phyloP scores from a whole-genome alignment of 352 stramenopile genomes.

The Globisporangium solare region DNA sequence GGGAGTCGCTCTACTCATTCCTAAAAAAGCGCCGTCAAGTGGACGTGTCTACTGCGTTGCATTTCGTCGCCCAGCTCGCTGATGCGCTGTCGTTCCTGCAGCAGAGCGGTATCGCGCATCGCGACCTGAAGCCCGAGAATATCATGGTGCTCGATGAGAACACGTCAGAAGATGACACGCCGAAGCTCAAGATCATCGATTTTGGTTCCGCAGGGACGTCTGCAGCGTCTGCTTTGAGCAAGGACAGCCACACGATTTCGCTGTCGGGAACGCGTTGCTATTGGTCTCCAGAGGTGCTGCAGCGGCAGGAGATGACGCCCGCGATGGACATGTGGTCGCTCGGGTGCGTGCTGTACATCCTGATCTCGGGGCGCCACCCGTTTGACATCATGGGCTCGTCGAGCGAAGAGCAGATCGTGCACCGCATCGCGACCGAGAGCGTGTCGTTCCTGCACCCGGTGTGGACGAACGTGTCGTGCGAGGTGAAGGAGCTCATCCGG shows the following conservation, averaged over 20 bases:
- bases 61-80: slow-evolving; percentile 57
- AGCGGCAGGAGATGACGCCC: slow-evolving; percentile 42
- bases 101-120: slow-evolving; percentile 58
- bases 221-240: neutral
- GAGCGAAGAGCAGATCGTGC: slow-evolving; percentile 71
- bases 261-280: slow-evolving; percentile 83
- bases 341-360: slow-evolving; percentile 86
- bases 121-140: slow-evolving; percentile 89
- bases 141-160: slow-evolving; percentile 51
- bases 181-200: slow-evolving; percentile 81
- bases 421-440: slow-evolving; percentile 39
- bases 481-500: slow-evolving; percentile 62
- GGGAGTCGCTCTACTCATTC: slow-evolving; percentile 66
- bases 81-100: slow-evolving; percentile 72
- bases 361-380: slow-evolving; percentile 79
- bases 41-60: slow-evolving; percentile 34
- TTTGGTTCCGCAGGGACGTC: slow-evolving; percentile 67
- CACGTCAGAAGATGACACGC: neutral
- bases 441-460: slow-evolving; percentile 54
- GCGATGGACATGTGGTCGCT: slow-evolving; percentile 89
- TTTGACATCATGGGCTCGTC: slow-evolving; percentile 81
- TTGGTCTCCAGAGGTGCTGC: slow-evolving; percentile 77
- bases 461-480: slow-evolving; percentile 42
- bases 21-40: slow-evolving; percentile 52
- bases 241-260: slow-evolving; percentile 19